A percentile compares a stretch with the other conserved stretches of the same genome.
Conservation (phyloP, 1,139 yeast genomes). For the Scheffersomyces insectosa region DNA sequence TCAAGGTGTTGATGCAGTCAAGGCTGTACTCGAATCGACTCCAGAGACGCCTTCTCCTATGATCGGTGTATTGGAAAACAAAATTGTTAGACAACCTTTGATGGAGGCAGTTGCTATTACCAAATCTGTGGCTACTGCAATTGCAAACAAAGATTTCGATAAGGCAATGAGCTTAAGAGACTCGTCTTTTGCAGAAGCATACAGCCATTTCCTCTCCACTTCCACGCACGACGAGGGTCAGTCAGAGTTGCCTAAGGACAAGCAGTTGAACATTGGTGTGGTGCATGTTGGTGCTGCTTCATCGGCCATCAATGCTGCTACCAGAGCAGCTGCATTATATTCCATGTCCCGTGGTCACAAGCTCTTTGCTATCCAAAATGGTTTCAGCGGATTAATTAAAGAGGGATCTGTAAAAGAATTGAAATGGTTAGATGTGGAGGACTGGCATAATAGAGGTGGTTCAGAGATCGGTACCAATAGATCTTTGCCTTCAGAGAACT, state of each 20-base stretch:
- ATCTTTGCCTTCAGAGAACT: constrained; percentile 62
- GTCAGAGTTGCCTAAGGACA: constrained; percentile 49
- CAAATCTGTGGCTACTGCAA: constrained; percentile 68
- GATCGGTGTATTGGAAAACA: constrained; percentile 72
- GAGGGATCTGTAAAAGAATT: constrained; percentile 67
- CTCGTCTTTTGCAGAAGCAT: constrained; percentile 70
- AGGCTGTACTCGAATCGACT: constrained; percentile 67
- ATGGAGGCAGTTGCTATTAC: constrained; percentile 74
- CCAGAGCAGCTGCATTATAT: constrained; percentile 71
- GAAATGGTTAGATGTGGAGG: constrained; percentile 69
- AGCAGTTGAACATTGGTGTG: constrained; percentile 71
- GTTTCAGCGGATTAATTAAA: constrained; percentile 74
- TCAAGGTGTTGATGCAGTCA: constrained; percentile 84
- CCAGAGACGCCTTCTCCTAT: constrained; percentile 77
- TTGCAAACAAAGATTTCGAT: constrained; percentile 59
- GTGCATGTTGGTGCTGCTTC: constrained; percentile 84
- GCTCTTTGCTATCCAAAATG: constrained; percentile 73
- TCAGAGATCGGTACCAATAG: constrained; percentile 83
- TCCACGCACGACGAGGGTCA: constrained; percentile 69
- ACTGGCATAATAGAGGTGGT: constrained; percentile 77
- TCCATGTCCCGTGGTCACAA: constrained; percentile 76
- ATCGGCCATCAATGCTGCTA: constrained; percentile 78
- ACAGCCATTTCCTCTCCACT: constrained; percentile 67
- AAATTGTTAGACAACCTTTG: constrained; percentile 66
- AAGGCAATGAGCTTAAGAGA: constrained; percentile 69